phyloP scores from a whole-genome alignment of 2,329 filamentous ascomycete species.

The Ophiocordyceps robertsii region DNA sequence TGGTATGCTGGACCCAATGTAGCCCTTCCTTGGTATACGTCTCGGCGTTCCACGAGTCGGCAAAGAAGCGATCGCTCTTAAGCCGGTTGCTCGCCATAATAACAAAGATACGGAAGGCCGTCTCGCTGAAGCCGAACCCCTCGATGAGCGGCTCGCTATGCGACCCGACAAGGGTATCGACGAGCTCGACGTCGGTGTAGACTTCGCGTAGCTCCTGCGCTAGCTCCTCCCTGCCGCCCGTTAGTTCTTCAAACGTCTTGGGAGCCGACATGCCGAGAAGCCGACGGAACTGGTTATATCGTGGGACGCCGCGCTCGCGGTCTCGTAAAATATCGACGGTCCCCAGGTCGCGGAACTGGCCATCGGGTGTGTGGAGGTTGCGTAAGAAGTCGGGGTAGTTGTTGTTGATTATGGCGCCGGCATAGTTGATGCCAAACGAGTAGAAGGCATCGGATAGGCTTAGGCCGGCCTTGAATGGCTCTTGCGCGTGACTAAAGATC shows the following conservation, averaged over 20 bases:
- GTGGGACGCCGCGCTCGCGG: conserved; percentile 30
- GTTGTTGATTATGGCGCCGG: conserved; percentile 1
- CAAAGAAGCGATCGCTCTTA: conserved; percentile 1
- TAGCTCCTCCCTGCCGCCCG: conserved; percentile 16
- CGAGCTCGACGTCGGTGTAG: background rate
- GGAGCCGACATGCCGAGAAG: conserved; percentile 23
- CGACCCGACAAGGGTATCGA: background rate
- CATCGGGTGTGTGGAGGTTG: conserved; percentile 25
- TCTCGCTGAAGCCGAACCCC: conserved; percentile 1
- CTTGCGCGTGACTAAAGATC: background rate
- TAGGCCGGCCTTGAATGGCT: background rate
- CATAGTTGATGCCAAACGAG: conserved; percentile 2
- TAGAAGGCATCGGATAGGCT: background rate
- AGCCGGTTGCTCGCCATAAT: conserved; percentile 1
- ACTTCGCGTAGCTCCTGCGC: conserved; percentile 9
- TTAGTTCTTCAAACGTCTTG: conserved; percentile 18
- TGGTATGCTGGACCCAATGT: background rate
- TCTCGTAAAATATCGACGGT: conserved; percentile 32
- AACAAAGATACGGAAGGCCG: conserved; percentile 1
- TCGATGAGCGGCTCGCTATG: conserved; percentile 1
- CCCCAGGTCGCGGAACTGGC: conserved; percentile 25
- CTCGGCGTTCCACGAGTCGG: conserved; percentile 1
- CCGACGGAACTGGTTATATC: conserved; percentile 30
- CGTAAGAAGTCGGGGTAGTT: conserved; percentile 17
- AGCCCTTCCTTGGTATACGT: conserved; percentile 1